Conservation (phyloP, 2,329 filamentous ascomycete species). For the Proliferodiscus dingleyae region DNA sequence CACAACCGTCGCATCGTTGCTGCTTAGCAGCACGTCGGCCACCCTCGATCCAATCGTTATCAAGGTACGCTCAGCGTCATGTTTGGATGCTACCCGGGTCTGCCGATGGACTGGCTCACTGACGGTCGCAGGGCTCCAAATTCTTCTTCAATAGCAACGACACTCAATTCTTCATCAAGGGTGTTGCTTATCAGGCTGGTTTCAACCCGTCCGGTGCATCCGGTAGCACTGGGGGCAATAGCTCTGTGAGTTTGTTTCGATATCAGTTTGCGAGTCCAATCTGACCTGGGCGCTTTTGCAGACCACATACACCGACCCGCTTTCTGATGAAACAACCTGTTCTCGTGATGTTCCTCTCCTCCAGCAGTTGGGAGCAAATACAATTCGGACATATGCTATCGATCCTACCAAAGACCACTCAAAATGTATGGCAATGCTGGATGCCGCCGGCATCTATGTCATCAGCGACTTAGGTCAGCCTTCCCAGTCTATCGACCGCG, state of each 20-base stretch:
- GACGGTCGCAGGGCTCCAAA: slow-evolving; percentile 23
- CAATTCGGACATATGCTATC: slow-evolving; percentile 90
- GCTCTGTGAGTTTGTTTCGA: slow-evolving; percentile 7
- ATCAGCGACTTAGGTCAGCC: slow-evolving; percentile 86
- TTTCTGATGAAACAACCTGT: slow-evolving; percentile 66
- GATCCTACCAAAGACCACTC: slow-evolving; percentile 73
- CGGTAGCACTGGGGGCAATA: slow-evolving; percentile 22
- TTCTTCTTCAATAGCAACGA: slow-evolving; percentile 45
- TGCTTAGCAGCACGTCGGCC: slow-evolving; percentile 43
- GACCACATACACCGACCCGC: slow-evolving; percentile 69
- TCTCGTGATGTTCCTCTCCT: slow-evolving; percentile 81
- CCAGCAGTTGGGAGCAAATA: slow-evolving; percentile 74
- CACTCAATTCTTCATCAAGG: slow-evolving; percentile 86
- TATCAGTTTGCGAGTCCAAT: slow-evolving; percentile 37
- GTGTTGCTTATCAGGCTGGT: slow-evolving; percentile 91
- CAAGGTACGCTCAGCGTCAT: slow-evolving; percentile 23
- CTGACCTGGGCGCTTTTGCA: slow-evolving; percentile 32
- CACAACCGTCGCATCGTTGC: slow-evolving; percentile 44
- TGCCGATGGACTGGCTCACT: too few species aligned
- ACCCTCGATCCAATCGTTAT: slow-evolving; percentile 50
- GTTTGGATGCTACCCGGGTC: too few species aligned
- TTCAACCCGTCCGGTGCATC: slow-evolving; percentile 44
- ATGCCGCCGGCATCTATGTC: slow-evolving; percentile 87
- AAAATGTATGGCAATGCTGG: slow-evolving; percentile 76
- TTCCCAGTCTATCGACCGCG: slow-evolving; percentile 75